Evolutionary conservation across 2,329 filamentous ascomycete genomes (phyloP).

Genomic region (Ceratocystis alfenasii): DNA sequence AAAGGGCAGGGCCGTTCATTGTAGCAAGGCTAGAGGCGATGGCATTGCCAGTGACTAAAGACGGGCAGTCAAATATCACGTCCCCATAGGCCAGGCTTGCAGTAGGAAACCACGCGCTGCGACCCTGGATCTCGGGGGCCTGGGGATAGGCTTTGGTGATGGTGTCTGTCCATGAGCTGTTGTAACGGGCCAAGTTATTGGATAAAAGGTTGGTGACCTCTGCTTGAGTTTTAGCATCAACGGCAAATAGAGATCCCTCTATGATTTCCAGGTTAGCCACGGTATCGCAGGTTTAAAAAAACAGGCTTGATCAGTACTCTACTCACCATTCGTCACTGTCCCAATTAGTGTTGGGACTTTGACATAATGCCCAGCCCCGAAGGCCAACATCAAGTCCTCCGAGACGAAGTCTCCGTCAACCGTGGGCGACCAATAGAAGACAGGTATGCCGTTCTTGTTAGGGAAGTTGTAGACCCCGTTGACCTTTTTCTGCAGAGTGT

Average conservation of each 20-base stretch:
- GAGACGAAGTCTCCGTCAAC: constrained; percentile 37
- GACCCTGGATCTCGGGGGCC: constrained; percentile 29
- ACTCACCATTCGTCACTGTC: constrained; percentile 34
- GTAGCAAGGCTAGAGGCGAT: constrained; percentile 24
- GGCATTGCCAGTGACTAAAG: constrained; percentile 29
- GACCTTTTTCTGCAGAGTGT: constrained; percentile 31
- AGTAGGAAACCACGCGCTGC: constrained; percentile 36
- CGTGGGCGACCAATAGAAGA: constrained; percentile 42
- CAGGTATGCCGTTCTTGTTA: constrained; percentile 29
- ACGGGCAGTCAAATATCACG: constrained; percentile 36
- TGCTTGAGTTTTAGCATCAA: constrained; percentile 29
- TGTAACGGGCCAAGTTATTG: constrained; percentile 38
- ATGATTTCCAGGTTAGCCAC: background rate
- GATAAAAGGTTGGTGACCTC: constrained; percentile 34
- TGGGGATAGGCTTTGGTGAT: constrained; percentile 34
- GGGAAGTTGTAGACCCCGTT: constrained; percentile 35
- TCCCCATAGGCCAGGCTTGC: constrained; percentile 36
- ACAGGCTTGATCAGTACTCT: constrained; percentile 21
- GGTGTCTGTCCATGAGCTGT: constrained; percentile 28
- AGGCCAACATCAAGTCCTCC: constrained; percentile 34
- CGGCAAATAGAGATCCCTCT: constrained; percentile 39
- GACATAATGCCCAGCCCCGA: constrained; percentile 32
- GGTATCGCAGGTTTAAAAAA: background rate
- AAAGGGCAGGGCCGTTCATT: constrained; percentile 27
- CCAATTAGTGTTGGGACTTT: constrained; percentile 38